Conservation (phyloP, 2,329 filamentous ascomycete genomes). For the Parastagonospora nodorum region DNA sequence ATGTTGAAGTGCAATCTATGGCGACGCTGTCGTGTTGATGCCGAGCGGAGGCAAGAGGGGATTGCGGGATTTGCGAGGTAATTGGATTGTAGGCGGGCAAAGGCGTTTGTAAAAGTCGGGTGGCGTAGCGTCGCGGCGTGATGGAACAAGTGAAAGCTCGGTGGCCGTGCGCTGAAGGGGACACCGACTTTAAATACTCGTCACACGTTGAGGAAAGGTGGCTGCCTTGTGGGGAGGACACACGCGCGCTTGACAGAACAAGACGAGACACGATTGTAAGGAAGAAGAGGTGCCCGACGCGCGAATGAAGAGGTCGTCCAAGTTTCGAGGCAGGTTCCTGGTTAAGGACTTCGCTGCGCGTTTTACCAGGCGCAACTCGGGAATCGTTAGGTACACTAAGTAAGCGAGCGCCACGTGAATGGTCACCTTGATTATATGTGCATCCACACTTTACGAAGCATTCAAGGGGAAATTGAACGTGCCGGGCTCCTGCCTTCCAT, state of each 20-base stretch:
- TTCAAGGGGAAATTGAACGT: not conserved
- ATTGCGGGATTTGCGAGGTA: not conserved
- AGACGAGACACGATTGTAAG: not conserved
- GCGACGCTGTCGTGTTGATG: not conserved
- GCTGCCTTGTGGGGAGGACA: not conserved
- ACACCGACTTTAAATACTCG: not conserved
- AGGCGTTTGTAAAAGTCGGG: not conserved
- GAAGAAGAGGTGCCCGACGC: too few species aligned
- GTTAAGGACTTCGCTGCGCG: not conserved
- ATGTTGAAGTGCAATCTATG: not conserved
- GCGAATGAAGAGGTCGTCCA: not conserved
- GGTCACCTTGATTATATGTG: not conserved
- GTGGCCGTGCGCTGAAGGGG: not conserved
- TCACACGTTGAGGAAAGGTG: not conserved
- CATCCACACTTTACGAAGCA: not conserved
- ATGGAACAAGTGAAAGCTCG: not conserved
- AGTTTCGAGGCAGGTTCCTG: not conserved
- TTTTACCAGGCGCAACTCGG: not conserved
- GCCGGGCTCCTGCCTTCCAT: not conserved
- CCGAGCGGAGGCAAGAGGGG: not conserved
- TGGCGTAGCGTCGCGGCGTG: not conserved
- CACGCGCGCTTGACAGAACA: not conserved
- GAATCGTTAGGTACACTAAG: not conserved
- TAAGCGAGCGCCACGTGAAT: slow-evolving; percentile 2
- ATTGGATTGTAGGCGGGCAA: not conserved